These are phyloP conservation scores for Puccinia hordei DNA, from an alignment of 1,284 basidiomycete genomes.

Conservation along the genomic window DNA sequence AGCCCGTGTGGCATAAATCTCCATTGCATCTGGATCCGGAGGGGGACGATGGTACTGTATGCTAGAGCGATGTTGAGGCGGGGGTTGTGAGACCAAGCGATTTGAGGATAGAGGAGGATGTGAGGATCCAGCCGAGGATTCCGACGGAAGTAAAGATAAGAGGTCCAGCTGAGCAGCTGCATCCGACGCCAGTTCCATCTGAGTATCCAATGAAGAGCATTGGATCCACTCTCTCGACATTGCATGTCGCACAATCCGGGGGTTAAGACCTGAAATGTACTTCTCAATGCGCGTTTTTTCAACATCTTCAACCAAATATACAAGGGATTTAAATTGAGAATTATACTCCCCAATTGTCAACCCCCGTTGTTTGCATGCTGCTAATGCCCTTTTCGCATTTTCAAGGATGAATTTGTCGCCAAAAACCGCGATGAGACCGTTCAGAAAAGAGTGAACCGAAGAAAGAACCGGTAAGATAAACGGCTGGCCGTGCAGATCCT, in stretches of 20 bases:
- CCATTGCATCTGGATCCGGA: too few relatives aligned
- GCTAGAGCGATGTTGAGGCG: too few relatives aligned
- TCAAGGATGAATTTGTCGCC: neutral
- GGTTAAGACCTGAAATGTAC: neutral
- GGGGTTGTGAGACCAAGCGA: too few relatives aligned
- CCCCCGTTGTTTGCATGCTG: neutral
- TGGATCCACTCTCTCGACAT: neutral
- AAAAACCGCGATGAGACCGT: neutral
- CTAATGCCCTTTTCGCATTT: neutral
- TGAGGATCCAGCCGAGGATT: too few relatives aligned
- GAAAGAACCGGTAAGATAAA: neutral
- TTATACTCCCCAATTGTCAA: neutral
- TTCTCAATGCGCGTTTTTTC: neutral
- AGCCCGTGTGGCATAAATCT: too few relatives aligned
- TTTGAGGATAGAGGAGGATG: too few relatives aligned
- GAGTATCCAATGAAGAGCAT: neutral
- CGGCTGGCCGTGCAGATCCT: neutral
- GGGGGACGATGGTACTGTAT: too few relatives aligned
- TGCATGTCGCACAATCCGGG: neutral
- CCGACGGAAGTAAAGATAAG: too few relatives aligned
- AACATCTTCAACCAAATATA: neutral
- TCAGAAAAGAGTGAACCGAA: neutral
- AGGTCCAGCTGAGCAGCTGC: neutral
- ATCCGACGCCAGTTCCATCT: neutral
- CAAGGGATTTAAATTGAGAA: neutral